phyloP scores from a whole-genome alignment of 106 monocot species.

The Phalaenopsis equestris region DNA sequence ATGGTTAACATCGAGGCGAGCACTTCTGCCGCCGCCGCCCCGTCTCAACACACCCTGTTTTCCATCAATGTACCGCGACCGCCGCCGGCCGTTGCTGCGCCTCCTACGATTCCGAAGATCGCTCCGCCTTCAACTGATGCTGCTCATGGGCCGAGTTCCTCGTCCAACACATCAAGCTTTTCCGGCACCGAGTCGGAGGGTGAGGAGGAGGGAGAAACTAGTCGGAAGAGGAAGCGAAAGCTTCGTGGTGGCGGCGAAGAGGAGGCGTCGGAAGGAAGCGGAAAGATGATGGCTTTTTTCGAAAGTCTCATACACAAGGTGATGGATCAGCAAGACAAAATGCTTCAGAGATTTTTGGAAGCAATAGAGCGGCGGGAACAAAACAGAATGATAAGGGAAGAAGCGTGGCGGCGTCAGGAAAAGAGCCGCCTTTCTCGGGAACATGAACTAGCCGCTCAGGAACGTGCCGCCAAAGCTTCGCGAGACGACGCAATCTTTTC shows the following conservation, averaged over 20 bases:
- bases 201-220: constrained; percentile 11
- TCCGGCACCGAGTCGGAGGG: constrained; percentile 27
- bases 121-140: constrained; percentile 2
- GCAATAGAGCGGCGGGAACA: constrained; percentile 65
- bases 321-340: constrained; percentile 66
- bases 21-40: too few species aligned
- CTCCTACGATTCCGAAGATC: background rate
- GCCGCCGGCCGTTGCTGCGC: background rate
- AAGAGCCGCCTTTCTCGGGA: constrained; percentile 50
- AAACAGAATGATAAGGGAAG: constrained; percentile 60
- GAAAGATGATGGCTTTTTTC: constrained; percentile 55
- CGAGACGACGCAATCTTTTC: constrained; percentile 50
- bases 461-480: constrained; percentile 50
- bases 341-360: constrained; percentile 70
- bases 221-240: constrained; percentile 18
- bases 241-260: background rate
- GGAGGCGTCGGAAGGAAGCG: constrained; percentile 6
- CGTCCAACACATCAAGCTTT: constrained; percentile 26
- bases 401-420: constrained; percentile 82
- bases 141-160: constrained; percentile 23
- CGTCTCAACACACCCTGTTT: too few species aligned
- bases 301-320: constrained; percentile 65
- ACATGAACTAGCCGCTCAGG: constrained; percentile 48
- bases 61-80: background rate
- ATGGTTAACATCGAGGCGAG: too few species aligned